A percentile compares a stretch with the other conserved stretches of the same genome.
These are phyloP conservation scores for Ceratonia siliqua DNA, from an alignment of 306 rosid species.

Conservation along the genomic window DNA sequence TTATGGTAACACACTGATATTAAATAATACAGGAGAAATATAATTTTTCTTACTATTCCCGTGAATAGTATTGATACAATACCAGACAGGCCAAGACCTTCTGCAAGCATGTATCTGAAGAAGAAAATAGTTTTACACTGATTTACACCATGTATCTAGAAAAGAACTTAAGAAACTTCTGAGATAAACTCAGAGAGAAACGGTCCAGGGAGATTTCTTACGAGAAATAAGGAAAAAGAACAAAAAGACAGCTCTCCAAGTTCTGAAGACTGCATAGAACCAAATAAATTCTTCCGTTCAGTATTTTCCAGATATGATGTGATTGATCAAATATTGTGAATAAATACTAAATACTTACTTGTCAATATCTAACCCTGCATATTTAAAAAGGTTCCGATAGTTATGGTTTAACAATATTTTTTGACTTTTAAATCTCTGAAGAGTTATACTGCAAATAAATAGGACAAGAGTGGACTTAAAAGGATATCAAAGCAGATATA, in stretches of 20 bases:
- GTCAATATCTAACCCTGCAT: conserved; percentile 80
- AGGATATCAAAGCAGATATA: conserved; percentile 84
- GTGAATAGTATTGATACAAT: conserved; percentile 84
- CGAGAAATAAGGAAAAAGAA: conserved; percentile 84
- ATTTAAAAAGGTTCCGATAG: conserved; percentile 72
- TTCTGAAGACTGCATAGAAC: conserved; percentile 62
- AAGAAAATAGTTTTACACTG: conserved; percentile 14
- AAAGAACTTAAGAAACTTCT: not conserved
- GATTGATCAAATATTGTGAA: conserved; percentile 7
- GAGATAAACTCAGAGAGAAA: conserved; percentile 10
- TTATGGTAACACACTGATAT: not conserved
- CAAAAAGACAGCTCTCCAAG: conserved; percentile 83
- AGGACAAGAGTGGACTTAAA: conserved; percentile 27
- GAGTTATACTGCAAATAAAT: not conserved
- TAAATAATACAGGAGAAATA: not conserved
- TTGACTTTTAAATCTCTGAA: conserved; percentile 20
- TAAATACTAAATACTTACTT: conserved; percentile 51
- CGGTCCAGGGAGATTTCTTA: conserved; percentile 44
- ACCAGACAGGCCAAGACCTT: conserved; percentile 82
- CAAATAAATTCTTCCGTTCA: conserved; percentile 12
- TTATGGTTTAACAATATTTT: conserved; percentile 54
- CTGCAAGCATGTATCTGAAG: conserved; percentile 79
- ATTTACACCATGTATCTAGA: conserved; percentile 2
- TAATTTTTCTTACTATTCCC: conserved; percentile 64
- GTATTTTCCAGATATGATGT: conserved; percentile 2